Conservation (phyloP, 2,329 filamentous ascomycete genomes). For the Zasmidium citrigriseum region DNA sequence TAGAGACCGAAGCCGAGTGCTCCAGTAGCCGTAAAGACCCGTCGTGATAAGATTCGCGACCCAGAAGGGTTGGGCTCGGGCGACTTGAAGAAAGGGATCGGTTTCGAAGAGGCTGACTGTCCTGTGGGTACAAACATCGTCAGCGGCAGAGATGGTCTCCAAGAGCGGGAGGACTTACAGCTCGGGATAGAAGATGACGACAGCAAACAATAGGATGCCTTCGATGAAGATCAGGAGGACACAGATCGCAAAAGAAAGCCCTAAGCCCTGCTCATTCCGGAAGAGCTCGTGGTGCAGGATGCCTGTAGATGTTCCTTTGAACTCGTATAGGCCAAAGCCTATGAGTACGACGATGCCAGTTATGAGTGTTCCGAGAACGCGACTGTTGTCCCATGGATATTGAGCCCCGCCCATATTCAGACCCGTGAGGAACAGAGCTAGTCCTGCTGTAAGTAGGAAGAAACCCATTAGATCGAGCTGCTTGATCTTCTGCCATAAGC, state of each 20-base stretch:
- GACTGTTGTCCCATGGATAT: conserved; percentile 36
- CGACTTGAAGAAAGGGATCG: conserved; percentile 6
- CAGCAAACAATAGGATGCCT: conserved; percentile 19
- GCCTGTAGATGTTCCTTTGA: conserved; percentile 17
- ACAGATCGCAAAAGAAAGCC: conserved; percentile 15
- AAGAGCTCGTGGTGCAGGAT: conserved; percentile 23
- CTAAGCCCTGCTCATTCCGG: conserved; percentile 5
- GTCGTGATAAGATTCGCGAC: conserved; percentile 11
- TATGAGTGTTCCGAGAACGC: conserved; percentile 36
- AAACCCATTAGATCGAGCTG: conserved; percentile 22
- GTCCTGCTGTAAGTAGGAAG: conserved; percentile 18
- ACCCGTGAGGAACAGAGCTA: conserved; percentile 27
- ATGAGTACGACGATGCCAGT: conserved; percentile 35
- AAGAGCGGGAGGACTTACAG: conserved; percentile 20
- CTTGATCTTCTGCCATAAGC: conserved; percentile 13
- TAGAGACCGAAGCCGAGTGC: conserved; percentile 15
- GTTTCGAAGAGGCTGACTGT: conserved; percentile 12
- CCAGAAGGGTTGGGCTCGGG: conserved; percentile 17
- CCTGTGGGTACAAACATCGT: neutral
- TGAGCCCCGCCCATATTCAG: conserved; percentile 35
- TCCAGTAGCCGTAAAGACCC: conserved; percentile 11
- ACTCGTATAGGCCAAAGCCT: conserved; percentile 30
- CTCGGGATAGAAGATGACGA: conserved; percentile 19
- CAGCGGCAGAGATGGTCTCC: neutral
- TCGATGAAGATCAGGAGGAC: conserved; percentile 20